These are phyloP conservation scores for Claviceps pusilla DNA, from an alignment of 2,329 filamentous ascomycete genomes.

Conservation along the genomic window DNA sequence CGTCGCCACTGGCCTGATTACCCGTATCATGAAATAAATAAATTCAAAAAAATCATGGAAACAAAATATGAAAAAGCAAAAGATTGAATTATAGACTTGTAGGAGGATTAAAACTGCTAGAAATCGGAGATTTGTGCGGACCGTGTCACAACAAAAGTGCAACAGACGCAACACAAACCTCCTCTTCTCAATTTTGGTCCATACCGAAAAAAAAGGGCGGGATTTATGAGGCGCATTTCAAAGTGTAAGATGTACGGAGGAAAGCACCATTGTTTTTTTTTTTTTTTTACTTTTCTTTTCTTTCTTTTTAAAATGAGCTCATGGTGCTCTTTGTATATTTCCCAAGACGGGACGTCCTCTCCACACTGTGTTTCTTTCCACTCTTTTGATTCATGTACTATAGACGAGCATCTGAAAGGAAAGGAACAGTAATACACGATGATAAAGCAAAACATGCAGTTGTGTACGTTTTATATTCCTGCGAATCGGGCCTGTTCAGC, in stretches of 20 bases:
- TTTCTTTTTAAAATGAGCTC: slow-evolving; percentile 14
- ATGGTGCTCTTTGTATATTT: slow-evolving; percentile 23
- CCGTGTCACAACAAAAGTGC: background rate
- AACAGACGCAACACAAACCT: background rate
- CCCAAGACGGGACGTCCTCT: slow-evolving; percentile 13
- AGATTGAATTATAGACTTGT: background rate
- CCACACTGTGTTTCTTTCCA: slow-evolving; percentile 24
- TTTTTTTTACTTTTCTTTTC: too few species aligned
- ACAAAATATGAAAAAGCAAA: too few species aligned
- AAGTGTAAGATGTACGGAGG: slow-evolving; percentile 5
- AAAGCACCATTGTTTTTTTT: slow-evolving; percentile 10
- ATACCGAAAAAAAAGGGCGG: background rate
- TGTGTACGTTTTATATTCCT: background rate
- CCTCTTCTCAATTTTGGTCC: slow-evolving; percentile 3
- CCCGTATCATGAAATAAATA: slow-evolving; percentile 50
- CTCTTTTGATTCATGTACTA: slow-evolving; percentile 23
- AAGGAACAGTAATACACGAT: slow-evolving; percentile 16
- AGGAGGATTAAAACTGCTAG: background rate
- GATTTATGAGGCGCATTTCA: background rate
- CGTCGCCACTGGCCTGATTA: slow-evolving; percentile 70
- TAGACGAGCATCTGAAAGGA: slow-evolving; percentile 16
- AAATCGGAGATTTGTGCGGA: background rate
- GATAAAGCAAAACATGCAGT: background rate
- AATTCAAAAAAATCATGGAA: too few species aligned
- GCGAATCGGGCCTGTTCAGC: too few species aligned